Evolutionary conservation across 148 eudicot genomes (phyloP), one percentile per base, ranked within the genome.

Genomic region (Diospyros lotus): DNA sequence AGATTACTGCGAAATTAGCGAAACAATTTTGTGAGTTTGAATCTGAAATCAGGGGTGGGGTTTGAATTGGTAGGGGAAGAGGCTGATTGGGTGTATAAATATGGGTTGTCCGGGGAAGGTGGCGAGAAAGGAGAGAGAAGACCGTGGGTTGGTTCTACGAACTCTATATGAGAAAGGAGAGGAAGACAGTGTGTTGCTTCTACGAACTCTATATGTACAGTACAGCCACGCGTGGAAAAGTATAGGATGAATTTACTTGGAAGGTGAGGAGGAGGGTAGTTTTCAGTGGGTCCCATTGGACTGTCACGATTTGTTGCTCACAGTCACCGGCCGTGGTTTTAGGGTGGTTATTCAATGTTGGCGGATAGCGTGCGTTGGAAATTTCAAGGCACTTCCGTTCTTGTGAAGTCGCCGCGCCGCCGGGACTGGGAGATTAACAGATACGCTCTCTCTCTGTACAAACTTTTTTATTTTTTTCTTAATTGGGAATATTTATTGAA

Each of bases 81-180:
- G 59, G 15, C n/a, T 41, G 17, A 4, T 4, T 12, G n/a, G 45
- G 39, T 15, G 9, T 39, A 51, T 41, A 6, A 12, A 43, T 8
- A 3, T 13, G 7, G 17, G 8, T n/a, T 41, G 55, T 43, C 2
- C 11, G 18, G 43, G 78, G 87, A 82, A 84, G 64, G 38, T 70
- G 51, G 72, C 59, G 45, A 68, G 68, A 64, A 64, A 64, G 48
- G 17, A 64, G 68, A 64, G 68, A 64, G 68, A 64, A 64, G 15
- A 8, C 14, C 18, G 50, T 42, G 2, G 0, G 68, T 14, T 3
- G 68, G n/a, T 64, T 64, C 48, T 13, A 14, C 63, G 39, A 39
- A 62, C 39, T 62, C 65, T 62, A 15, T 56, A 13, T 56, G 45
- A 68, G 68, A 64, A 64, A 64, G 48, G 17, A 64, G 68, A 64